A percentile compares a stretch with the other conserved stretches of the same genome.
These are phyloP conservation scores for Daedaleopsis sinensis DNA, from an alignment of 768 basidiomycete genomes.

Conservation along the genomic window DNA sequence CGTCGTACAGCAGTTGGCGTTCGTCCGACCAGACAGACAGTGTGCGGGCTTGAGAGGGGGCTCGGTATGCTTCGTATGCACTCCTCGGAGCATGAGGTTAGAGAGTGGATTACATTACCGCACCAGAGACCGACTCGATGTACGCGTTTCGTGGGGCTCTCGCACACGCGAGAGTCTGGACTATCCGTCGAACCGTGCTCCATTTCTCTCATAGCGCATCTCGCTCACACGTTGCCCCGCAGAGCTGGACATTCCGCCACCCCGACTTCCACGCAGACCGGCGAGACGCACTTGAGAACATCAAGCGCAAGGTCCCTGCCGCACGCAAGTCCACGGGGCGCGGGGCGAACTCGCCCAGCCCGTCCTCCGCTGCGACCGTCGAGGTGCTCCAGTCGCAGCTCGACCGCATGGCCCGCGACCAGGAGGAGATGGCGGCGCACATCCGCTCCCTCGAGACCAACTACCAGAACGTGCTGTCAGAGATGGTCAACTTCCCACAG, in stretches of 20 bases:
- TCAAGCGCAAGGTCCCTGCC: conserved; percentile 61
- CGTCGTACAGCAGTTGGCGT: no score
- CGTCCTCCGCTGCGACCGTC: conserved; percentile 28
- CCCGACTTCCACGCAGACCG: conserved; percentile 57
- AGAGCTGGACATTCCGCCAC: conserved; percentile 56
- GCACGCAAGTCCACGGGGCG: conserved; percentile 35
- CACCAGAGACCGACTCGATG: no score
- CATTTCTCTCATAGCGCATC: no score
- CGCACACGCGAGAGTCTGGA: no score
- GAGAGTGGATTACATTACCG: no score
- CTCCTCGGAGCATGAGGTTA: no score
- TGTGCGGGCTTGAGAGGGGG: no score
- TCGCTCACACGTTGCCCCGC: no score
- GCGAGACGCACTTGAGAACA: conserved; percentile 61
- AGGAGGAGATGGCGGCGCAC: conserved; percentile 55
- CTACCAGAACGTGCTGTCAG: conserved; percentile 69
- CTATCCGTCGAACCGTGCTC: no score
- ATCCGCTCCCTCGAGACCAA: conserved; percentile 61
- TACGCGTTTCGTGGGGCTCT: no score
- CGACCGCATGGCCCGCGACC: conserved; percentile 47
- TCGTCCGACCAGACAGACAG: no score
- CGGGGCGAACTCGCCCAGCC: conserved; percentile 29
- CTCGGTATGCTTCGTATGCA: no score
- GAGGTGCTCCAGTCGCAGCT: conserved; percentile 51
- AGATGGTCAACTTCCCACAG: conserved; percentile 76